Conservation (phyloP, 202 grass and related monocot genomes). For the Schoenoplectus tabernaemontani region DNA sequence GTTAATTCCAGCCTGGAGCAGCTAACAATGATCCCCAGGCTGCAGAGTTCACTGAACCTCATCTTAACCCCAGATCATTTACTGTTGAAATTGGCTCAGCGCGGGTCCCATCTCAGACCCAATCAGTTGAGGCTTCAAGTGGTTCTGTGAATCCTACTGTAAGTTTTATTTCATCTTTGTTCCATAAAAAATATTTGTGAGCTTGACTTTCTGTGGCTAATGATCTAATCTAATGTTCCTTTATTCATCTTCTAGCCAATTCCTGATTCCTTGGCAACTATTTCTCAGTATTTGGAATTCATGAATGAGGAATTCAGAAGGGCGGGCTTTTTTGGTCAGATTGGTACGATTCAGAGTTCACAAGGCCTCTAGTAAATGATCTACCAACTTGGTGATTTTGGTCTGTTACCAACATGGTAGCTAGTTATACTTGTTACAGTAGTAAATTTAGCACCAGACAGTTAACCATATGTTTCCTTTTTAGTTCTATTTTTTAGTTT, state of each 20-base stretch:
- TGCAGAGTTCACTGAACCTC: conserved; percentile 39
- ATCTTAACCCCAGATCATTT: conserved; percentile 37
- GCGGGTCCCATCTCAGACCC: conserved; percentile 38
- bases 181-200: conserved; percentile 13
- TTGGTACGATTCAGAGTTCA: conserved; percentile 34
- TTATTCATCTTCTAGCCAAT: conserved; percentile 47
- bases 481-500: not conserved
- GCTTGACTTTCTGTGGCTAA: not conserved
- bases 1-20: conserved; percentile 38
- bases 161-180: conserved; percentile 28
- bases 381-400: too few relatives aligned
- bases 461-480: not conserved
- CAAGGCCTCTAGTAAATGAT: conserved; percentile 2
- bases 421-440: not conserved
- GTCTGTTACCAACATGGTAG: not conserved
- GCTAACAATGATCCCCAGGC: conserved; percentile 41
- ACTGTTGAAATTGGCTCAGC: conserved; percentile 64
- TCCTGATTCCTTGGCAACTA: conserved; percentile 88
- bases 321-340: conserved; percentile 44
- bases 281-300: conserved; percentile 74
- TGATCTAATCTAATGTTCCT: conserved; percentile 18
- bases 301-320: conserved; percentile 76
- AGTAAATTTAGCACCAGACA: not conserved
- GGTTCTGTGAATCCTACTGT: conserved; percentile 65
- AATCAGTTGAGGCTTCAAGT: conserved; percentile 36